phyloP scores from a whole-genome alignment of 345 rosid species.

The Microthlaspi erraticum region DNA sequence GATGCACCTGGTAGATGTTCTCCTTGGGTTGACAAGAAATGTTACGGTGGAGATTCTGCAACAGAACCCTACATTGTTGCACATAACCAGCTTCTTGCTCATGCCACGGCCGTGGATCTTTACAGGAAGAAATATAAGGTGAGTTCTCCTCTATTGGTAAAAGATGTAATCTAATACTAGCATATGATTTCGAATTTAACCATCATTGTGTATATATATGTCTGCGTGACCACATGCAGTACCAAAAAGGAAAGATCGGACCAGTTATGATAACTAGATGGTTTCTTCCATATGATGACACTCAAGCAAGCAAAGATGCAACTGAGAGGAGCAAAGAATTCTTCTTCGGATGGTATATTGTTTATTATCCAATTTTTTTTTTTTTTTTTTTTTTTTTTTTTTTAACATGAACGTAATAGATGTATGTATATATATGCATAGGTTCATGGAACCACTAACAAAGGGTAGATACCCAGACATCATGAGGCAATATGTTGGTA shows the following conservation, averaged over 20 bases:
- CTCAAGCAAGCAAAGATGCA: neutral
- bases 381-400: no score
- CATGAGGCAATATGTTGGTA: conserved; percentile 13
- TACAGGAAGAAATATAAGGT: conserved; percentile 36
- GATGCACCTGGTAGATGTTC: conserved; percentile 57
- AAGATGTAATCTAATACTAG: neutral
- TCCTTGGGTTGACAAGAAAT: neutral
- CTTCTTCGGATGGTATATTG: conserved; percentile 32
- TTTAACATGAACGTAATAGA: neutral
- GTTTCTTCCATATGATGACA: conserved; percentile 18
- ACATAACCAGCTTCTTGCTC: conserved; percentile 39
- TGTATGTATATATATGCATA: neutral
- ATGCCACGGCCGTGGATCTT: conserved; percentile 14
- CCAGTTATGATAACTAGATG: conserved; percentile 40
- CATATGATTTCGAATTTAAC: no score
- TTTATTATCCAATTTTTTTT: no score
- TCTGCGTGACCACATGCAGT: no score
- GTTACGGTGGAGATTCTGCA: conserved; percentile 39
- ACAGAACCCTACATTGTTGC: conserved; percentile 34
- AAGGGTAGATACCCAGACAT: conserved; percentile 33
- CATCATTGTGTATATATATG: neutral
- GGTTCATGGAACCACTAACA: conserved; percentile 42
- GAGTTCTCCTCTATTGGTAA: neutral
- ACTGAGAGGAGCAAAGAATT: conserved; percentile 20
- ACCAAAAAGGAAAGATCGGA: conserved; percentile 31